phyloP scores from a whole-genome alignment of 495 filamentous ascomycete species.

The Tuber borchii region DNA sequence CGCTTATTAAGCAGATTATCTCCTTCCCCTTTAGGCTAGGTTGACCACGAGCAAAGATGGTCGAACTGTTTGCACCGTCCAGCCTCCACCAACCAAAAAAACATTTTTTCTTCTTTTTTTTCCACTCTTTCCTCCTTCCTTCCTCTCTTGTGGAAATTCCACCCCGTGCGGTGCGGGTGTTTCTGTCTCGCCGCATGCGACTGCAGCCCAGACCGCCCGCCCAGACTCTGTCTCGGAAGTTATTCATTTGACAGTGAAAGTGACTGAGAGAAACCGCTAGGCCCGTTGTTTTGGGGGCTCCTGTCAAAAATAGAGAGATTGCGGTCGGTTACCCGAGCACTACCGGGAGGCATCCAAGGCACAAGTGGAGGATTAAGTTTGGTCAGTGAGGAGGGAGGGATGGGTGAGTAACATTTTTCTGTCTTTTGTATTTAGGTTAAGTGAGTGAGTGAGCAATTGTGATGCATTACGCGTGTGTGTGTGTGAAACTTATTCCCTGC shows the following conservation, averaged over 20 bases:
- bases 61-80: background rate
- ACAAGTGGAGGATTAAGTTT: background rate
- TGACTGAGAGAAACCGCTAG: background rate
- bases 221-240: background rate
- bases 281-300: background rate
- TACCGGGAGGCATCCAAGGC: background rate
- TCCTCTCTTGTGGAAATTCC: background rate
- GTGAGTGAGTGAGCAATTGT: background rate
- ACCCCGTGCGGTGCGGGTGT: background rate
- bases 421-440: background rate
- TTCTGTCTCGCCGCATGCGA: background rate
- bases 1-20: too few species aligned
- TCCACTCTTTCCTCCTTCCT: background rate
- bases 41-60: too few species aligned
- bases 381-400: background rate
- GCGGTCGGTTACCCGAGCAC: background rate
- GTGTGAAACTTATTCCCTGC: background rate
- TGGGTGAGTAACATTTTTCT: background rate
- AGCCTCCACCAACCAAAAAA: background rate
- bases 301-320: constrained; percentile 1
- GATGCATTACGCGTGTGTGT: background rate
- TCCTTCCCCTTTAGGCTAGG: too few species aligned
- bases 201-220: background rate
- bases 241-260: background rate
- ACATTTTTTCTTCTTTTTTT: background rate